Evolutionary conservation across 2,329 filamentous ascomycete genomes (phyloP).

Genomic region (Endothia cerciana): DNA sequence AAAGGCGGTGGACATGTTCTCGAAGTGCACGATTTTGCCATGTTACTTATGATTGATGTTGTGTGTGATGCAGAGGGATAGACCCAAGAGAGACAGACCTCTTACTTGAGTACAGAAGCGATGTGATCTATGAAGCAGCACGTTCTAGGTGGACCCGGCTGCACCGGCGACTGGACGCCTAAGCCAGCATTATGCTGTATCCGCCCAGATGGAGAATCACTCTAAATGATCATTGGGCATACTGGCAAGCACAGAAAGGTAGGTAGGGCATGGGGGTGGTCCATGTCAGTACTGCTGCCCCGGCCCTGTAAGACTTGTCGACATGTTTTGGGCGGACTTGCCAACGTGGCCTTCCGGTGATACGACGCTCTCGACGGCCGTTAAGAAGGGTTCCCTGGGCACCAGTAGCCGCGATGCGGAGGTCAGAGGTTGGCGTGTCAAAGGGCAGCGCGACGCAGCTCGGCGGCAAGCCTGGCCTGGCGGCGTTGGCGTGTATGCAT

Average conservation of each 20-base stretch:
- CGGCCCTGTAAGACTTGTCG: no score
- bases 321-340: background rate
- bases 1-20: background rate
- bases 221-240: background rate
- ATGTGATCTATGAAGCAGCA: background rate
- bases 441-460: background rate
- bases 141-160: background rate
- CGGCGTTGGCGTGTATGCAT: background rate
- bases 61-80: background rate
- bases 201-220: background rate
- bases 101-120: background rate
- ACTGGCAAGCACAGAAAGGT: background rate
- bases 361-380: background rate
- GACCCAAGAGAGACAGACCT: background rate
- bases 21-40: background rate
- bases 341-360: background rate
- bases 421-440: background rate
- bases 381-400: background rate
- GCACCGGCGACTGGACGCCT: background rate
- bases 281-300: background rate
- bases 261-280: background rate
- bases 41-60: background rate
- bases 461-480: constrained; percentile 8
- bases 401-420: background rate
- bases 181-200: background rate